Conservation (phyloP, 192 early-diverging fungal genomes). For the Phycomyces nitens region DNA sequence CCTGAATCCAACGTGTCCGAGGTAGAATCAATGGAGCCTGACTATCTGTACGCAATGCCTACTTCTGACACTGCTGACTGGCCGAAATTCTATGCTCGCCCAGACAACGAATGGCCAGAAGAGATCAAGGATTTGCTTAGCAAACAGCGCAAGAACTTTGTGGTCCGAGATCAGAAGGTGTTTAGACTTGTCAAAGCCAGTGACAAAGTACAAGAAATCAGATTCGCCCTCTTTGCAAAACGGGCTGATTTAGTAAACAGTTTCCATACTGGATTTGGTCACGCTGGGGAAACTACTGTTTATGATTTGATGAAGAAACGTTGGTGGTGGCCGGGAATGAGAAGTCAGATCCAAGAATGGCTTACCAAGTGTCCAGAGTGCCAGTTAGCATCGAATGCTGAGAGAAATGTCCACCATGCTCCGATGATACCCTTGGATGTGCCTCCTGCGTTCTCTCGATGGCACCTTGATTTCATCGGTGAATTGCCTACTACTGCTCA, state of each 20-base stretch:
- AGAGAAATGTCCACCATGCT: not conserved
- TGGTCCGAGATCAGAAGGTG: not conserved
- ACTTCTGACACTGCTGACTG: not conserved
- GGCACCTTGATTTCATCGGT: conserved; percentile 20
- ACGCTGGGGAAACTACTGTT: not conserved
- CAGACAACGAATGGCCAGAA: not conserved
- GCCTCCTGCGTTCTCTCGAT: conserved; percentile 4
- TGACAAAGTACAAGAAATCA: not conserved
- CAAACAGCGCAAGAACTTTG: not conserved
- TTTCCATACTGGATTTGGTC: conserved; percentile 3
- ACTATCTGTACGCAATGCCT: not conserved
- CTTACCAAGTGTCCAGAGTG: not conserved
- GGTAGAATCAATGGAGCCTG: not conserved
- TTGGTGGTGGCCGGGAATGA: conserved; percentile 17
- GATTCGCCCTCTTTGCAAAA: not conserved
- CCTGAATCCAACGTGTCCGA: not conserved
- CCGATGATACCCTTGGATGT: conserved; percentile 7
- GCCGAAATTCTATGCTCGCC: not conserved
- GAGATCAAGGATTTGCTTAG: not conserved
- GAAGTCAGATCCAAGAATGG: conserved; percentile 2
- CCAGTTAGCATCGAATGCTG: not conserved
- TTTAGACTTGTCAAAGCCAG: not conserved
- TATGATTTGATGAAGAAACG: not conserved
- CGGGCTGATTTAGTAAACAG: not conserved
- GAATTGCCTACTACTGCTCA: conserved; percentile 1